Conservation (phyloP, 1,139 yeast species). For the Yueomyces sp. region DNA sequence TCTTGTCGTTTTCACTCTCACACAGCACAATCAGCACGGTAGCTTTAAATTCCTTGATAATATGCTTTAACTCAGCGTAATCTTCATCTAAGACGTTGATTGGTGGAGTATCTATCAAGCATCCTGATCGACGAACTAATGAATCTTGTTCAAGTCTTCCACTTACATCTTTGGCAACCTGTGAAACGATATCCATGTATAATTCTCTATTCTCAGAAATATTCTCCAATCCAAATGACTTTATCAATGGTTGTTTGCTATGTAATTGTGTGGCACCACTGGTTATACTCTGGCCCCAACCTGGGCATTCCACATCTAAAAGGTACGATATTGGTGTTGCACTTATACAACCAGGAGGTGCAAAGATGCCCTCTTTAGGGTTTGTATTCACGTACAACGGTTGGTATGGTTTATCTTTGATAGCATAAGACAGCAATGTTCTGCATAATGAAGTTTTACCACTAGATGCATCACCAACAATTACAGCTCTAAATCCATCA, state of each 20-base stretch:
- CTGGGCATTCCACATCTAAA: conserved; percentile 60
- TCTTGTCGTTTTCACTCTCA: conserved; percentile 30
- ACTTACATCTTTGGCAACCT: conserved; percentile 46
- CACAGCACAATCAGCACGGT: conserved; percentile 48
- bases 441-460: conserved; percentile 76
- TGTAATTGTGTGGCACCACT: conserved; percentile 79
- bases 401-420: conserved; percentile 49
- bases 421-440: conserved; percentile 62
- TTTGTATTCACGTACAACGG: conserved; percentile 70
- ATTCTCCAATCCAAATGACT: conserved; percentile 61
- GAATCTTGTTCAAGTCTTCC: conserved; percentile 49
- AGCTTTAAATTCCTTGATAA: conserved; percentile 27
- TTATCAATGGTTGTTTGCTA: conserved; percentile 79
- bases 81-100: conserved; percentile 37
- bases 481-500: conserved; percentile 55
- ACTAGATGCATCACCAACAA: conserved; percentile 57
- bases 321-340: conserved; percentile 78
- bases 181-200: conserved; percentile 43
- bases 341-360: conserved; percentile 74
- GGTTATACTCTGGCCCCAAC: conserved; percentile 77
- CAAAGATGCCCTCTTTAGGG: conserved; percentile 67
- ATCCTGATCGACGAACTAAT: conserved; percentile 43
- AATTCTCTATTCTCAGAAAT: conserved; percentile 46
- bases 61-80: conserved; percentile 23
- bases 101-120: conserved; percentile 75